These are phyloP conservation scores for Planoprotostelium fungivorum DNA, from an alignment of 78 protist genomes.

Conservation along the genomic window DNA sequence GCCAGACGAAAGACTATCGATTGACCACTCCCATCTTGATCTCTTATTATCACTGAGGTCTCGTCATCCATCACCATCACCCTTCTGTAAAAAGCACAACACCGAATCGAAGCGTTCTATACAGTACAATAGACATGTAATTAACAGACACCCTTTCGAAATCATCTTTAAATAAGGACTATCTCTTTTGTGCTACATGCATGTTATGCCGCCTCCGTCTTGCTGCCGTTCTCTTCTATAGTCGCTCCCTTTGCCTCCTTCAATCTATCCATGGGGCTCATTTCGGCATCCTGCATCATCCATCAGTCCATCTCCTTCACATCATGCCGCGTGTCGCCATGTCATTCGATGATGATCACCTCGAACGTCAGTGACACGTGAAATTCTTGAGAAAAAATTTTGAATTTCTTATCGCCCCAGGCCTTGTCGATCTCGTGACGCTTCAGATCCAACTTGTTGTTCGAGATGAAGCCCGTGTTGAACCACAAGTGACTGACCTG, in stretches of 20 bases:
- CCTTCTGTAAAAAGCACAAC: too few relatives aligned
- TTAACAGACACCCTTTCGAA: too few relatives aligned
- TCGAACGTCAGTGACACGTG: not conserved
- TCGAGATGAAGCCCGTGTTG: not conserved
- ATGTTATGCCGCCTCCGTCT: too few relatives aligned
- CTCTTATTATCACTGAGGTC: too few relatives aligned
- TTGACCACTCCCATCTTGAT: too few relatives aligned
- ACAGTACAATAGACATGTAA: too few relatives aligned
- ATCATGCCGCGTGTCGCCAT: not conserved
- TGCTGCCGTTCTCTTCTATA: not conserved
- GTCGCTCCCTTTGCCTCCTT: not conserved
- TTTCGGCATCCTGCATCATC: not conserved
- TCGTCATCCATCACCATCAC: too few relatives aligned
- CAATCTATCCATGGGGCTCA: not conserved
- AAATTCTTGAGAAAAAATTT: not conserved
- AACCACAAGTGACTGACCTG: not conserved
- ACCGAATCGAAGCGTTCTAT: too few relatives aligned
- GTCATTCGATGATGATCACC: not conserved
- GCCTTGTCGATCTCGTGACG: not conserved
- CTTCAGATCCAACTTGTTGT: not conserved
- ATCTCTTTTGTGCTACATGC: too few relatives aligned
- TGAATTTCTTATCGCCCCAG: not conserved
- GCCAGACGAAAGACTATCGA: too few relatives aligned
- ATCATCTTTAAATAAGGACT: too few relatives aligned
- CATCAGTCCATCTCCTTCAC: too few relatives aligned